Conservation (phyloP, 1,139 yeast genomes). For the Pichia sp. region DNA sequence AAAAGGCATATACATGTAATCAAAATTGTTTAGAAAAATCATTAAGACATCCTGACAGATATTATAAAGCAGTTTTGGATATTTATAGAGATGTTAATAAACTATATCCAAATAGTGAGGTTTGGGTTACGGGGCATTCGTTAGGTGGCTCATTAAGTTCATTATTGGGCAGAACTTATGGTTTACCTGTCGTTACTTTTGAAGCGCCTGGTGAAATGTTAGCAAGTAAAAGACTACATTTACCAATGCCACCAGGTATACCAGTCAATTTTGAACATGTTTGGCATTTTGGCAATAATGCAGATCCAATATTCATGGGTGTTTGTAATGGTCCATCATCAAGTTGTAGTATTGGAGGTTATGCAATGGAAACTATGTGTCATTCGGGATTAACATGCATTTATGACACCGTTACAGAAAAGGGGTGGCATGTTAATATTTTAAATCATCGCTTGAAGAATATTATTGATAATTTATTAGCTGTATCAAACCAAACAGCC, state of each 20-base stretch:
- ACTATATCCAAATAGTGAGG: constrained; percentile 62
- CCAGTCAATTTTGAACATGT: constrained; percentile 75
- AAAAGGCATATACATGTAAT: constrained; percentile 80
- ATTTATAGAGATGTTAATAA: constrained; percentile 66
- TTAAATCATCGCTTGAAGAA: constrained; percentile 87
- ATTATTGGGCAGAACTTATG: constrained; percentile 80
- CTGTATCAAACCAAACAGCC: constrained; percentile 72
- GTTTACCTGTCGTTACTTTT: constrained; percentile 81
- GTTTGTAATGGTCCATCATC: constrained; percentile 94
- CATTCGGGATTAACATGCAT: constrained; percentile 87
- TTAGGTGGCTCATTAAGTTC: constrained; percentile 87
- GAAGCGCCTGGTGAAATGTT: constrained; percentile 92
- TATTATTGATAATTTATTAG: constrained; percentile 76
- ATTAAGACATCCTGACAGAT: constrained; percentile 65
- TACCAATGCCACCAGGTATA: constrained; percentile 90
- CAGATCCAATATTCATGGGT: constrained; percentile 96
- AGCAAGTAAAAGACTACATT: constrained; percentile 75
- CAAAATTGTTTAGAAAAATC: constrained; percentile 81
- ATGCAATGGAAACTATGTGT: constrained; percentile 95
- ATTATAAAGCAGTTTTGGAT: constrained; percentile 75
- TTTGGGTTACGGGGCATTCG: constrained; percentile 96
- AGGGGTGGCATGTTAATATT: constrained; percentile 88
- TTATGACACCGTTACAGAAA: constrained; percentile 83
- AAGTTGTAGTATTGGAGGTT: constrained; percentile 85
- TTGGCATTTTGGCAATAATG: constrained; percentile 96